Percentiles rank a stretch among this genome's conserved stretches.
Evolutionary conservation across 257 asterid species (phyloP).

Genomic region (Cynanchum wilfordii): DNA sequence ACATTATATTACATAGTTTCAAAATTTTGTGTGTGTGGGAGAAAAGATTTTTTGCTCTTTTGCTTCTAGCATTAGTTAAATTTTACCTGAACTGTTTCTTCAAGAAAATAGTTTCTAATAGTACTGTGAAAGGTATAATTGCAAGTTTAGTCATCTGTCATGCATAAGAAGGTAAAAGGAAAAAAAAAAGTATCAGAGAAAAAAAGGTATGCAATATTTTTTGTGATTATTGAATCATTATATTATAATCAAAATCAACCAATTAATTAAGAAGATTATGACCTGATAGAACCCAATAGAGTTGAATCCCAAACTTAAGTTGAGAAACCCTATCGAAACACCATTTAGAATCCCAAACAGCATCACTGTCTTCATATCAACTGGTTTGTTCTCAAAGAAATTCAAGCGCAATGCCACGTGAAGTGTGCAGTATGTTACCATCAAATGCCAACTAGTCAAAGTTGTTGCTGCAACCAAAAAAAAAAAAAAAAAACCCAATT

Average conservation of each 20-base stretch:
- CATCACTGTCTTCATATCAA: conserved; percentile 59
- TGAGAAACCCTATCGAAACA: conserved; percentile 81
- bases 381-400: conserved; percentile 70
- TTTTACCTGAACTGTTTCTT: conserved; percentile 75
- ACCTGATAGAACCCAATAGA: conserved; percentile 96
- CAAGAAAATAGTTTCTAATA: conserved; percentile 71
- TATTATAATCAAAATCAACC: too few relatives aligned
- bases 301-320: conserved; percentile 85
- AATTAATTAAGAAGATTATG: background rate
- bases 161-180: background rate
- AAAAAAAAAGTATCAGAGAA: background rate
- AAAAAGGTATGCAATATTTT: background rate
- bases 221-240: background rate
- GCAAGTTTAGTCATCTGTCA: conserved; percentile 92
- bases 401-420: conserved; percentile 66
- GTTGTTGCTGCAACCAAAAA: conserved; percentile 57
- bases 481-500: background rate
- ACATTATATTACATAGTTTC: background rate
- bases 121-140: conserved; percentile 85
- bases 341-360: conserved; percentile 78
- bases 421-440: conserved; percentile 89
- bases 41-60: background rate
- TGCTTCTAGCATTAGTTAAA: background rate
- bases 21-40: background rate
- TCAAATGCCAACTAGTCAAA: conserved; percentile 88